Conservation (phyloP, 1,139 yeast genomes). For the Geotrichum phurueaensis region DNA sequence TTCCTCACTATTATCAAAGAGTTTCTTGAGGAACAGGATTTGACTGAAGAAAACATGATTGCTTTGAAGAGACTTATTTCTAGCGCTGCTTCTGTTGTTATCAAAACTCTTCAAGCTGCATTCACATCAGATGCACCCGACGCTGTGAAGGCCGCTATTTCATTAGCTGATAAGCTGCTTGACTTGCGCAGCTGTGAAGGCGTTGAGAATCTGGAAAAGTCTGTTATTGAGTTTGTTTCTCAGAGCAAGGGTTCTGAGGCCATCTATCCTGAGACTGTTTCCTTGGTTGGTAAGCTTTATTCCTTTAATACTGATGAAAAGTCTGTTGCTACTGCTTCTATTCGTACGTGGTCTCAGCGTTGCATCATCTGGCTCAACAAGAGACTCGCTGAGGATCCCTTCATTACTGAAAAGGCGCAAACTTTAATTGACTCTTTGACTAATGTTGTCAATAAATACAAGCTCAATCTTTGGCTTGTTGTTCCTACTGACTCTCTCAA, state of each 20-base stretch:
- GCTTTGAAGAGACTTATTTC: constrained; percentile 2
- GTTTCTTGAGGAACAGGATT: not conserved
- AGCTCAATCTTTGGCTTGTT: constrained; percentile 40
- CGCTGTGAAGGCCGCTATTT: constrained; percentile 6
- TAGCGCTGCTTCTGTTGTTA: constrained; percentile 2
- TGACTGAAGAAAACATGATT: not conserved
- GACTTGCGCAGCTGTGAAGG: not conserved
- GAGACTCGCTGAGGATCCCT: constrained; percentile 24
- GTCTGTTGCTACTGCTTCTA: constrained; percentile 8
- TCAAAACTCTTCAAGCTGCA: not conserved
- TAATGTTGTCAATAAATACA: constrained; percentile 10
- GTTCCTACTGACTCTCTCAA: constrained; percentile 49
- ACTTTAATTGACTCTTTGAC: constrained; percentile 6
- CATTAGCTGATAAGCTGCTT: constrained; percentile 9
- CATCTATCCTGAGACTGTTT: constrained; percentile 11
- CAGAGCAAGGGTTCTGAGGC: constrained; percentile 14
- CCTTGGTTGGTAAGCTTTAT: constrained; percentile 10
- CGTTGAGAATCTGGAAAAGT: not conserved
- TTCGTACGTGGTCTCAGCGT: constrained; percentile 20
- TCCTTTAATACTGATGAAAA: not conserved
- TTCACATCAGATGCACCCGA: constrained; percentile 10
- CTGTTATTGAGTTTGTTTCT: constrained; percentile 10
- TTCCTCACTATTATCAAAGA: constrained; percentile 15
- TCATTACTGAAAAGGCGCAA: constrained; percentile 16
- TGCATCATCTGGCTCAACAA: constrained; percentile 29